Percentiles rank a stretch among this genome's conserved stretches.
Evolutionary conservation across 31 red algal species (phyloP).

Genomic region (Pterothamnion heteromorphum): DNA sequence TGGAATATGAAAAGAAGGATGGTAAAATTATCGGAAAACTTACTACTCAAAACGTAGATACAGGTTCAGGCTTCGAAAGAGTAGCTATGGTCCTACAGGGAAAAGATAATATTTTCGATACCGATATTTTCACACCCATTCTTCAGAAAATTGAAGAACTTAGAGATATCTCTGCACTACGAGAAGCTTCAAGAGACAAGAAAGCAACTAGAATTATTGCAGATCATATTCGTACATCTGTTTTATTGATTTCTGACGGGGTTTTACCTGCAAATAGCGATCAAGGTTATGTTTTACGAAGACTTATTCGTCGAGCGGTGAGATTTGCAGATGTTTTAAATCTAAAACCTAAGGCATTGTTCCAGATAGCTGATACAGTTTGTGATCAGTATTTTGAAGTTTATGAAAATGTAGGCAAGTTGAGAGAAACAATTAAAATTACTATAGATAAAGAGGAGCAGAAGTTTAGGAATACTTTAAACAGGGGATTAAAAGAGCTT

Average conservation of each 20-base stretch:
- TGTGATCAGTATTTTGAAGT: too few relatives aligned
- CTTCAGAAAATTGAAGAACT: constrained; percentile 73
- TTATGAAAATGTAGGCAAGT: too few relatives aligned
- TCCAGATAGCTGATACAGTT: too few relatives aligned
- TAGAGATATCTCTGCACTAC: constrained; percentile 36
- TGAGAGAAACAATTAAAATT: too few relatives aligned
- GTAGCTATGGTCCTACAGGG: constrained; percentile 82
- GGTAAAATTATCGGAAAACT: constrained; percentile 66
- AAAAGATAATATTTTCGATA: constrained; percentile 93
- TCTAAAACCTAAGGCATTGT: too few relatives aligned
- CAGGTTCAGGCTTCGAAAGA: constrained; percentile 97
- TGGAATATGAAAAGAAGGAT: constrained; percentile 90
- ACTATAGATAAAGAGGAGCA: too few relatives aligned
- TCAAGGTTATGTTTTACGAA: constrained; percentile 87
- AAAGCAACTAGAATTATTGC: constrained; percentile 94
- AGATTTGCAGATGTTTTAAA: too few relatives aligned
- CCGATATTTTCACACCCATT: constrained; percentile 89
- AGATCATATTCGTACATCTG: constrained; percentile 92
- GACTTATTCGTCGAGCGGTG: constrained; percentile 89
- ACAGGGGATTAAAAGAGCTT: too few relatives aligned
- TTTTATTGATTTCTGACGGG: constrained; percentile 91
- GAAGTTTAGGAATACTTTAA: too few relatives aligned
- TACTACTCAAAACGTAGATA: constrained; percentile 89
- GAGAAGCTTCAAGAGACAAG: constrained; percentile 61
- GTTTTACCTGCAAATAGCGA: constrained; percentile 85